These are phyloP conservation scores for Solanum etuberosum DNA, from an alignment of 257 asterid species.

Conservation along the genomic window DNA sequence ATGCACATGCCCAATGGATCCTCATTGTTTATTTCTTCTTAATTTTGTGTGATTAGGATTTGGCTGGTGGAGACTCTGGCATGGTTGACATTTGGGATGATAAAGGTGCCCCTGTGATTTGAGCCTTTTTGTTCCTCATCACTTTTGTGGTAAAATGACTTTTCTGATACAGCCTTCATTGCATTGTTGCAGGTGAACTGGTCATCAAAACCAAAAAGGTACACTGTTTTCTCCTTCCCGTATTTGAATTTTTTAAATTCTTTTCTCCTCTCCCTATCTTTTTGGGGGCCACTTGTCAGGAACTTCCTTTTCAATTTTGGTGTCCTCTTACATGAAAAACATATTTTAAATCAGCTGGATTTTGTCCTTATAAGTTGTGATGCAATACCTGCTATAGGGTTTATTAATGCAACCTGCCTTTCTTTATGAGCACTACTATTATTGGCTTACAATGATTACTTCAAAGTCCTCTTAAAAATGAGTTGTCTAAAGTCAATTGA, in stretches of 20 bases:
- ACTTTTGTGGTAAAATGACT: neutral
- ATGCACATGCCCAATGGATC: neutral
- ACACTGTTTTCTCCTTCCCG: neutral
- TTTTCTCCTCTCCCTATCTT: neutral
- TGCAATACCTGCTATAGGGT: neutral
- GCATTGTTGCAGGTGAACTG: slow-evolving; percentile 39
- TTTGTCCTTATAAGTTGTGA: neutral
- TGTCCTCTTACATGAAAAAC: neutral
- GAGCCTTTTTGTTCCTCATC: neutral
- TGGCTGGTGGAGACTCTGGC: slow-evolving; percentile 26
- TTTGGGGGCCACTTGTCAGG: neutral
- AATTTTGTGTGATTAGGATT: slow-evolving; percentile 27
- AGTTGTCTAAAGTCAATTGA: neutral
- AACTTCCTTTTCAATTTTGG: neutral
- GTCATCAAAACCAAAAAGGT: slow-evolving; percentile 47
- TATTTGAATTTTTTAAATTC: neutral
- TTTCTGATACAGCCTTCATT: slow-evolving; percentile 8
- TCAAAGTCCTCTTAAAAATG: neutral
- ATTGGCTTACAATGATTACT: neutral
- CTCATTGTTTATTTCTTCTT: neutral
- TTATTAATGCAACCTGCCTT: neutral
- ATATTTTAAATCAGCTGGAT: neutral
- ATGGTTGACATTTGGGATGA: slow-evolving; percentile 58
- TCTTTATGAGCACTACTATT: neutral
- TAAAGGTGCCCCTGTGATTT: slow-evolving; percentile 23